phyloP scores from a whole-genome alignment of 371 early-diverging fungal genomes.

The Chytridiales sp. region DNA sequence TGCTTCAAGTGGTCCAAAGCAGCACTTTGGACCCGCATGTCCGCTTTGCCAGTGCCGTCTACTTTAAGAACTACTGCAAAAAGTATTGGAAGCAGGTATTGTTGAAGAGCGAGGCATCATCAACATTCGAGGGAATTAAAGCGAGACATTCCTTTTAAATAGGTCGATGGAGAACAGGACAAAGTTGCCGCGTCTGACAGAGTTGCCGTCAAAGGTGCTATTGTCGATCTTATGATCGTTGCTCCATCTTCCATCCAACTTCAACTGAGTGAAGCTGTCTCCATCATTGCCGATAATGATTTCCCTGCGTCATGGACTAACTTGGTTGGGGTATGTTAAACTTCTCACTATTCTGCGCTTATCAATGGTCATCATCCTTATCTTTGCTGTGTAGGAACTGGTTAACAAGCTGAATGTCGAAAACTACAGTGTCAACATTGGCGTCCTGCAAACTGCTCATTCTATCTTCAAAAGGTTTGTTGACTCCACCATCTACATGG shows the following conservation, averaged over 20 bases:
- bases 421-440: conserved; percentile 82
- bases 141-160: not conserved
- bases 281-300: conserved; percentile 87
- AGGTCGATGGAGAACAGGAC: conserved; percentile 43
- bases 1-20: conserved; percentile 70
- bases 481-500: not conserved
- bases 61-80: conserved; percentile 93
- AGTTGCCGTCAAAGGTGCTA: conserved; percentile 69
- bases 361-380: not conserved
- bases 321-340: conserved; percentile 74
- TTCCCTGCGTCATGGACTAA: conserved; percentile 86
- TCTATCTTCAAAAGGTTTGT: conserved; percentile 83
- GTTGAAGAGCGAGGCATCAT: not conserved
- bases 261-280: conserved; percentile 89
- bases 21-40: conserved; percentile 53
- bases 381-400: conserved; percentile 56
- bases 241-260: conserved; percentile 78
- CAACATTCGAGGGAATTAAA: conserved; percentile 8
- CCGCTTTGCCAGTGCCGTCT: conserved; percentile 80
- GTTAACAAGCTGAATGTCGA: conserved; percentile 71
- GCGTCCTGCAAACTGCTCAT: conserved; percentile 89
- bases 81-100: conserved; percentile 81
- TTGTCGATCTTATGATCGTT: conserved; percentile 83
- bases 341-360: not conserved
- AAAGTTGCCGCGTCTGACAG: conserved; percentile 67